A percentile compares a stretch with the other conserved stretches of the same genome.
Conservation (phyloP, 345 rosid species). For the Populus ilicifolia region DNA sequence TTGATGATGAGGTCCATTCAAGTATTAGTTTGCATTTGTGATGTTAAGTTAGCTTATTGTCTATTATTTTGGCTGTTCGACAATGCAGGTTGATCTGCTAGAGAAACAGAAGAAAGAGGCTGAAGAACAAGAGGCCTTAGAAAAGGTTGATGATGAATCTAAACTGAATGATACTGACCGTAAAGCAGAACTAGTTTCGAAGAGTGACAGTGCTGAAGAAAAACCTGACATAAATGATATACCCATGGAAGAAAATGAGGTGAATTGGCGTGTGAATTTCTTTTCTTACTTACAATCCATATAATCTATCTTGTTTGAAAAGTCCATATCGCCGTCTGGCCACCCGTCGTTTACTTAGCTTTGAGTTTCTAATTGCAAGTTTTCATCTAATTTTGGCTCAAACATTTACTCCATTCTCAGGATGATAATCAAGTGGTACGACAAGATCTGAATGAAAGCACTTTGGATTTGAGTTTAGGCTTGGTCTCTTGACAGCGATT, state of each 20-base stretch:
- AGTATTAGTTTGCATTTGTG: not conserved
- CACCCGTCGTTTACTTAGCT: not conserved
- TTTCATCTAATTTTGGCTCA: constrained; percentile 16
- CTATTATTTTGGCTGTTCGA: constrained; percentile 21
- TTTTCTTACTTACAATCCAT: not conserved
- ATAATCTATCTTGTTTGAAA: not conserved
- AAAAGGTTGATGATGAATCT: constrained; percentile 52
- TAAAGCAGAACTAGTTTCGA: constrained; percentile 35
- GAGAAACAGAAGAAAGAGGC: constrained; percentile 61
- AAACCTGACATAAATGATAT: constrained; percentile 77
- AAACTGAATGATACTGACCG: constrained; percentile 42
- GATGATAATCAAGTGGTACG: constrained; percentile 46
- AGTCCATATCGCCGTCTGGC: not conserved
- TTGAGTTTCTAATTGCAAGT: not conserved
- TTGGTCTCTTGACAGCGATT: constrained; percentile 41
- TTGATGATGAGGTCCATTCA: no score
- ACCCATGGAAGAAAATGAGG: constrained; percentile 76
- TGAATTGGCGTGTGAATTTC: constrained; percentile 16
- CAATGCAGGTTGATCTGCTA: constrained; percentile 64
- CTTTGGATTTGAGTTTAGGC: constrained; percentile 68
- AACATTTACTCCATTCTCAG: constrained; percentile 35
- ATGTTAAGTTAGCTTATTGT: not conserved
- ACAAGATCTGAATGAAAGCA: constrained; percentile 94
- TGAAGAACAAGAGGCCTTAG: constrained; percentile 48
- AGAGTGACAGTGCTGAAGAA: constrained; percentile 40